Conservation (phyloP, 768 basidiomycete genomes). For the Hortiboletus flavorubellus region DNA sequence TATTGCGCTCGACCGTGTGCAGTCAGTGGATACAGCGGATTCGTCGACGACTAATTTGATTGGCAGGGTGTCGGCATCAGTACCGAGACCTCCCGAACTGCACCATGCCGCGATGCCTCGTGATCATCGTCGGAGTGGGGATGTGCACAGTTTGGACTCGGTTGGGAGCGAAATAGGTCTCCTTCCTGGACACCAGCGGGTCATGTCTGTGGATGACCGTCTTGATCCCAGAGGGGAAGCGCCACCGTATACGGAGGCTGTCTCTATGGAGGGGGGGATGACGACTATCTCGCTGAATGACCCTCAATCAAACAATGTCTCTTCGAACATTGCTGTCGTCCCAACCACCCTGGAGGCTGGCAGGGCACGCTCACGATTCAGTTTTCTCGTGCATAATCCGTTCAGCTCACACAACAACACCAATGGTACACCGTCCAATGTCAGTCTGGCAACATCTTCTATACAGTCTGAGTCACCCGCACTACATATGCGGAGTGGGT, state of each 20-base stretch:
- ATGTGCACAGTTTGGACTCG: conserved; percentile 11
- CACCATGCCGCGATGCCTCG: not conserved
- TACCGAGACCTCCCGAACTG: conserved; percentile 15
- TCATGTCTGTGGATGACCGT: conserved; percentile 1
- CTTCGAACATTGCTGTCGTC: too few species aligned
- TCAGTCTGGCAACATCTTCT: too few species aligned
- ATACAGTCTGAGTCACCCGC: too few species aligned
- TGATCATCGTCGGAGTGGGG: conserved; percentile 11
- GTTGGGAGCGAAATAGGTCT: conserved; percentile 22
- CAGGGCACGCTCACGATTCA: too few species aligned
- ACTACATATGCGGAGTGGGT: too few species aligned
- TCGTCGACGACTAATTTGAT: conserved; percentile 25
- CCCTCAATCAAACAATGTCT: too few species aligned
- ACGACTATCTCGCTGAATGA: conserved; percentile 2
- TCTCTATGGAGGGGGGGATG: conserved; percentile 12
- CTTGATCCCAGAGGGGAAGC: conserved; percentile 55
- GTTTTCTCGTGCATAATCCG: too few species aligned
- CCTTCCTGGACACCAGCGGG: conserved; percentile 15
- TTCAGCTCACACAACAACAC: too few species aligned
- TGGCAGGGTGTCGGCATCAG: not conserved
- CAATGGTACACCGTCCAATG: too few species aligned
- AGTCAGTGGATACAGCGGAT: conserved; percentile 24
- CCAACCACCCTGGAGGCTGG: too few species aligned
- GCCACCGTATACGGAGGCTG: conserved; percentile 47
- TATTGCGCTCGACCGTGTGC: conserved; percentile 21